Evolutionary conservation across 2,329 filamentous ascomycete species (phyloP), one percentile per base, ranked within the genome.

Genomic region (Mycosphaerella sp.): DNA sequence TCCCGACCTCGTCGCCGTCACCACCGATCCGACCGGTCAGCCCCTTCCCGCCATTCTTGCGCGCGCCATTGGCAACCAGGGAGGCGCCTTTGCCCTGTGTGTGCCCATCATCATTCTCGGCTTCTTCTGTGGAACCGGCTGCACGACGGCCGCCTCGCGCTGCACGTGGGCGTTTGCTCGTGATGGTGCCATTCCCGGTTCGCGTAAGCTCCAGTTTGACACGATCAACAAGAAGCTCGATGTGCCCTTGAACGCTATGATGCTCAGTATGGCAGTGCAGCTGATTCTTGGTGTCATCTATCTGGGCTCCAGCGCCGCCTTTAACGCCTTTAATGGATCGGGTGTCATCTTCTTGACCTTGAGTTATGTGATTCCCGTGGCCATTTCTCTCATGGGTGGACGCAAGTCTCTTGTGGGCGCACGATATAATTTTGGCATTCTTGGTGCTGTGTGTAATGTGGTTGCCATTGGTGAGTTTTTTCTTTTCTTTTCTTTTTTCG

Each of bases 111-210:
- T 87, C 62, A 79, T 87, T 7, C 76, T 87, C 41, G 83, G 79
- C 54, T 64, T 87, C 59, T 76, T 86, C 55, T 87, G 84, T 67
- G 84, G 84, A 59, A 80, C 84, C 43, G 81, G 83, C 40, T 87
- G 83, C 76, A 85, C 82, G 1, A 87, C 83, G 1, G 84, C 84
- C 40, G 74, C 83, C 6, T 85, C 83, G 12, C 81, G 84, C 51
- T 84, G 80, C 69, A 80, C 80, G 46, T 87, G 83, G 79, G 84
- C 83, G 0, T 87, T 87, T 66, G 78, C 84, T 43, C 82, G 84
- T 64, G 84, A 87, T 62, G 83, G 83, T 48, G 84, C 83, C 56
- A 82, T 87, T 42, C 84, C 84, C 21, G 83, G 82, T 12, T 80
- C 80, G 48, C 70, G 71, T 59, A 70, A 67, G 66, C 48, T 62